Evolutionary conservation across 306 rosid genomes (phyloP), one percentile per base, ranked within the genome.

Genomic region (Delonix regia): DNA sequence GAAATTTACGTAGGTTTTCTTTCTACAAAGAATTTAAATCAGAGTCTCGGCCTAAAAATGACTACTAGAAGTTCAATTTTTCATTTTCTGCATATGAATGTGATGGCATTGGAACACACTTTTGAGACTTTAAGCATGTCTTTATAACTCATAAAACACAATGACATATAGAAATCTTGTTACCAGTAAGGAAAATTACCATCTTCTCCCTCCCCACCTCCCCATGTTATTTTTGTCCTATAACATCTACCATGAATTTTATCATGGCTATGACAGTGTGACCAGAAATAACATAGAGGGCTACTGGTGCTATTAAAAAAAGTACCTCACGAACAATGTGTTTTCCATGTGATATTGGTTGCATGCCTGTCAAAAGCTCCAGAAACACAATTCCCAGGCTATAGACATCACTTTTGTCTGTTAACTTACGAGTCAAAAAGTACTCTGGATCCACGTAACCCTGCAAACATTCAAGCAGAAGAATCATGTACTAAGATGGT

Each of bases 361-460:
- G 86, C 90, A 82, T 84, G 61, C 86, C 86, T 0, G 97, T 91
- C 81, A 89, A 73, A 74, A 91, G 94, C 84, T 89, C 94, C 38
- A 91, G 83, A 78, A 81, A 89, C 72, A 91, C 97, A 69, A 91
- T 86, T 48, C 97, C 97, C 6, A 91, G 83, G 80, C 97, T 91
- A 80, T 91, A 91, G 25, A 91, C 97, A 55, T 91, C 97, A 74
- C 85, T 79, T 91, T 91, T 91, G 82, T 91, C 97, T 5, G 94
- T 91, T 75, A 91, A 85, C 86, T 89, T 89, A 71, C 60, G 93
- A 55, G 92, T 91, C 85, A 91, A 68, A 62, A 91, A 73, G 67
- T 91, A 91, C 79, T 91, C 97, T 28, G 97, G 97, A 75, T 91
- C 97, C 22, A 91, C 53, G 84, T 91, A 91, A 56, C 97, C 97